Evolutionary conservation across 352 stramenopile species (phyloP).

Genomic region (Phytophthora syringae): DNA sequence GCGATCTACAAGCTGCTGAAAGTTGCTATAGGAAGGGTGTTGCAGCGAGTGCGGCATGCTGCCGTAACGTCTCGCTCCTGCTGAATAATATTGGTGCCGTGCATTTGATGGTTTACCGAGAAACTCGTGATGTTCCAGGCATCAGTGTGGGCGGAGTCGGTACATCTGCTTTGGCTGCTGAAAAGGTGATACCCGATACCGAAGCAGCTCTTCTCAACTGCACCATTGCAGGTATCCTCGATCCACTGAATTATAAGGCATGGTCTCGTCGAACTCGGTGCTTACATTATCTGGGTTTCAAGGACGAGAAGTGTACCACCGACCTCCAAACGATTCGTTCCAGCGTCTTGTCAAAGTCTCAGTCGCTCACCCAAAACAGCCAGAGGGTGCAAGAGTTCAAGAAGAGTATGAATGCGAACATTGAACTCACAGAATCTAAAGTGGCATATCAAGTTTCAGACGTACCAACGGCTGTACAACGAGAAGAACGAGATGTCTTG

Average conservation of each 20-base stretch:
- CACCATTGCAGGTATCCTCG: constrained; percentile 35
- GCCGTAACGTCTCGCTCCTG: constrained; percentile 18
- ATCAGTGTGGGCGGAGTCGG: background rate
- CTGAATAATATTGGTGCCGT: constrained; percentile 40
- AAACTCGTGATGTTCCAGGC: background rate
- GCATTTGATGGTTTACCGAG: constrained; percentile 11
- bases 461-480: constrained; percentile 5
- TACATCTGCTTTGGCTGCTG: background rate
- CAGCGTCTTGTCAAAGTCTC: background rate
- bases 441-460: background rate
- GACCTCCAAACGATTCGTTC: constrained; percentile 14
- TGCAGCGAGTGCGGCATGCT: background rate
- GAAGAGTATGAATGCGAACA: background rate
- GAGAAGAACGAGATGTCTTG: background rate
- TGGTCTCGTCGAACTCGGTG: constrained; percentile 32
- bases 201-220: constrained; percentile 31
- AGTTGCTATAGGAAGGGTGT: constrained; percentile 24
- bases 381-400: constrained; percentile 22
- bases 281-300: constrained; percentile 22
- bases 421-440: constrained; percentile 1
- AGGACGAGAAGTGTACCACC: constrained; percentile 1
- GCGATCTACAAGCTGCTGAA: constrained; percentile 13
- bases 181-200: background rate
- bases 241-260: constrained; percentile 35
- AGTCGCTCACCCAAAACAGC: background rate